Base-by-base conservation (phyloP, 176 grass and related monocot species). In the Tillandsia leiboldiana region DNA sequence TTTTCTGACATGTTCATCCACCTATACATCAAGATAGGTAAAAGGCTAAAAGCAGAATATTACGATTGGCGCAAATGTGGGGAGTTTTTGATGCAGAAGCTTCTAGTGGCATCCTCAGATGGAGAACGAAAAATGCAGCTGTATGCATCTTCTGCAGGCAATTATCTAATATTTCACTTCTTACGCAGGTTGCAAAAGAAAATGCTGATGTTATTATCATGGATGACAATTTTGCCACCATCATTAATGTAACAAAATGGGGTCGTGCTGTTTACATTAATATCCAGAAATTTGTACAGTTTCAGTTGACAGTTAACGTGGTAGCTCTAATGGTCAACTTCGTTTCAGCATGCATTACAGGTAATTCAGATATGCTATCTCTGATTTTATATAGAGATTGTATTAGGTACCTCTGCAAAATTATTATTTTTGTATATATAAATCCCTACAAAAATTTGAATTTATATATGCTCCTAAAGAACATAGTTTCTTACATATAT, bases 271-370 rank as follows among this genome's bases (percentile, higher is more conserved):
- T 96, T 2, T 96, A 91, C 79, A 96, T 91, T 73, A 96, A 96
- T 70, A 96, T 96, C 68, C 92, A 96, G 76, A 96, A 96, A 69
- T 91, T 96, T 58, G 92, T 96, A 42, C 92, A 96, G 72, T 96
- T 96, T 67, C 92, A 96, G 78, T 82, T 96, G 63, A 96, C 92
- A 0, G 92, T 96, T 48, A 96, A 96, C 51, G 83, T 91, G 0
- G 92, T 96, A 4, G 92, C 92, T 10, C 81, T 96, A 1, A 91
- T 91, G 72, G 81, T 96, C 9, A 96, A 96, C 77, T 96, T 96
- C 73, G 63, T 87, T 53, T 96, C 92, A 13, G 92, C 92, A 53
- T 88, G 79, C 7, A 87, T 88, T 73, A 96, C 88, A 73, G 92
- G 92, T 96, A 72, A 8, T 27, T 1, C 50, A 26, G 23, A 62